phyloP scores from a whole-genome alignment of 2,329 filamentous ascomycete species.

The Hyphodiscus sp. region DNA sequence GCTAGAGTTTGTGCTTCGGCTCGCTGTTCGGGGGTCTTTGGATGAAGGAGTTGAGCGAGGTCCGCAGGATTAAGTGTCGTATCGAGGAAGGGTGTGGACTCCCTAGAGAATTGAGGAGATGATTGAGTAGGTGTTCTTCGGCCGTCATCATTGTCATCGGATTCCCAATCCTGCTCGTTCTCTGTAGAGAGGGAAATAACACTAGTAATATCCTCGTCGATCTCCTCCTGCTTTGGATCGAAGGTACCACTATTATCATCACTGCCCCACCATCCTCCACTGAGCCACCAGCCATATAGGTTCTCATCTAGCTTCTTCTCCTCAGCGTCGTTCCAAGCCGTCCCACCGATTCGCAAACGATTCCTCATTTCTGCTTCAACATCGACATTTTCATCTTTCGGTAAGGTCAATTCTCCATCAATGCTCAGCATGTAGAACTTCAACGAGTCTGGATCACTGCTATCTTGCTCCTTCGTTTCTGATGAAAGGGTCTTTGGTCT shows the following conservation, averaged over 20 bases:
- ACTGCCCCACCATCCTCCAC: conserved; percentile 78
- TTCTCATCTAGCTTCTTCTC: conserved; percentile 66
- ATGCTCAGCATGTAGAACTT: conserved; percentile 49
- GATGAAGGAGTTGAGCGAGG: conserved; percentile 76
- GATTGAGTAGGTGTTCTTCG: conserved; percentile 69
- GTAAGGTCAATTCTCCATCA: conserved; percentile 47
- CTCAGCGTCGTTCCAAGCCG: conserved; percentile 37
- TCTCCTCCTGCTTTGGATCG: conserved; percentile 44
- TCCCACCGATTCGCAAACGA: conserved; percentile 41
- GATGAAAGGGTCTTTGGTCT: conserved; percentile 19
- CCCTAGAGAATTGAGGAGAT: conserved; percentile 45
- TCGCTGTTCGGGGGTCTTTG: conserved; percentile 67
- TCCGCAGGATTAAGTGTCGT: conserved; percentile 58
- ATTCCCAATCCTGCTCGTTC: conserved; percentile 42
- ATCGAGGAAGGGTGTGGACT: conserved; percentile 54
- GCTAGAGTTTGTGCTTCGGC: conserved; percentile 77
- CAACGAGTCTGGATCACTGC: conserved; percentile 28
- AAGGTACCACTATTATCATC: conserved; percentile 79
- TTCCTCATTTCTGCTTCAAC: conserved; percentile 74
- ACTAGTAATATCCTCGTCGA: conserved; percentile 71
- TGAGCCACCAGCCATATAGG: conserved; percentile 79
- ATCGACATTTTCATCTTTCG: conserved; percentile 61
- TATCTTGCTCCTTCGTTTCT: conserved; percentile 10
- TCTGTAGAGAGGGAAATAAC: conserved; percentile 55
- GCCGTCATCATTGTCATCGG: conserved; percentile 36